phyloP scores from a whole-genome alignment of 2,329 filamentous ascomycete genomes.

The Apiospora rasikravindrae region DNA sequence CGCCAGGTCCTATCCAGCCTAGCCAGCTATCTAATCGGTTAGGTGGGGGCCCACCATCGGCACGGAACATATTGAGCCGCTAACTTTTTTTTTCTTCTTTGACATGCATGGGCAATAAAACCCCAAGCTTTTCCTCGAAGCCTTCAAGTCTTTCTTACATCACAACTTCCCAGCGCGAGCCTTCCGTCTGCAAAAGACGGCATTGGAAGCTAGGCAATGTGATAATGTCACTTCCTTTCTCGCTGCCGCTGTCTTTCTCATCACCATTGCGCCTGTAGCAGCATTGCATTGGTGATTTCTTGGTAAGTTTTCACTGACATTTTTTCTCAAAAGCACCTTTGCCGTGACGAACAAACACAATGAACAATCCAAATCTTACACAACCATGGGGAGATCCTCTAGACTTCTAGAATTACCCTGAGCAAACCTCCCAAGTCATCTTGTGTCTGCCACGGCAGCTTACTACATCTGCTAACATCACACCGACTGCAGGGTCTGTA shows the following conservation, averaged over 20 bases:
- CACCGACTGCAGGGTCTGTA: not conserved
- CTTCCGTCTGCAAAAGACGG: not conserved
- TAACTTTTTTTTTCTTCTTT: slow-evolving; percentile 1
- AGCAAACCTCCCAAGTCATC: slow-evolving; percentile 45
- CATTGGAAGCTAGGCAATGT: not conserved
- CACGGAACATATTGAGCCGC: slow-evolving; percentile 12
- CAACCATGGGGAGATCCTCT: slow-evolving; percentile 57
- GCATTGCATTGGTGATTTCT: not conserved
- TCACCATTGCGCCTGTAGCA: slow-evolving; percentile 20
- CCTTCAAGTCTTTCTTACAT: not conserved
- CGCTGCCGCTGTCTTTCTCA: slow-evolving; percentile 15
- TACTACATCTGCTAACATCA: not conserved
- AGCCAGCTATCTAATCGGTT: not conserved
- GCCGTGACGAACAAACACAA: slow-evolving; percentile 49
- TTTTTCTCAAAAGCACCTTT: slow-evolving; percentile 28
- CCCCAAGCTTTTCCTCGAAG: not conserved
- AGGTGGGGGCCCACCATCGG: not conserved
- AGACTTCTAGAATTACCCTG: slow-evolving; percentile 62
- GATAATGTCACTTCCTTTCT: not conserved
- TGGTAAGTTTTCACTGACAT: slow-evolving; percentile 18
- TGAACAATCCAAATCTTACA: slow-evolving; percentile 71
- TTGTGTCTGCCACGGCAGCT: not conserved
- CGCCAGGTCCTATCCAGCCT: too few relatives aligned
- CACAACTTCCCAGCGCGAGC: not conserved
- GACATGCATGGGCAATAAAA: slow-evolving; percentile 3